Conservation (phyloP, 2,329 filamentous ascomycete species). For the Aureobasidium sp. region DNA sequence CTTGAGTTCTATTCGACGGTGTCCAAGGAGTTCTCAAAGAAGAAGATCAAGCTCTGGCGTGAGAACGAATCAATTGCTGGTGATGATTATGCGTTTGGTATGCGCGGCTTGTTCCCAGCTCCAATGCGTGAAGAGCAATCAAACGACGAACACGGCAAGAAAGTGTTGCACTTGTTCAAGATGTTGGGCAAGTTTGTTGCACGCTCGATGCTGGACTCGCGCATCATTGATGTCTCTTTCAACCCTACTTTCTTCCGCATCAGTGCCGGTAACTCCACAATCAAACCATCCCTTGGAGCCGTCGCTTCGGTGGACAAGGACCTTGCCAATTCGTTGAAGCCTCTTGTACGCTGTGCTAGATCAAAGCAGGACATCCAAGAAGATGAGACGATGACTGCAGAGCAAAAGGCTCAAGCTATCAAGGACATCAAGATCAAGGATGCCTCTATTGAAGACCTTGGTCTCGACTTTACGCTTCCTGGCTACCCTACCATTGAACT, state of each 20-base stretch:
- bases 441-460: slow-evolving; percentile 74
- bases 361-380: slow-evolving; percentile 77
- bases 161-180: slow-evolving; percentile 80
- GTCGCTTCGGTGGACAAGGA: slow-evolving; percentile 83
- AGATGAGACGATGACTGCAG: slow-evolving; percentile 53
- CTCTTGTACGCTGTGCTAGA: slow-evolving; percentile 77
- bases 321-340: slow-evolving; percentile 73
- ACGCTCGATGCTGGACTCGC: slow-evolving; percentile 93
- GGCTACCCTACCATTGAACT: slow-evolving; percentile 85
- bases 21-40: slow-evolving; percentile 94
- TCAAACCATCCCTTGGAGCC: slow-evolving; percentile 78
- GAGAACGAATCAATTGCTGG: slow-evolving; percentile 66
- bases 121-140: slow-evolving; percentile 77
- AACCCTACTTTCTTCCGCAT: slow-evolving; percentile 98
- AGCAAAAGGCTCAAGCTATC: slow-evolving; percentile 62
- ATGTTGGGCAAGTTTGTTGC: slow-evolving; percentile 96
- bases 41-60: slow-evolving; percentile 93
- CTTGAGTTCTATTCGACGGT: slow-evolving; percentile 97
- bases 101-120: slow-evolving; percentile 80
- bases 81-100: slow-evolving; percentile 77
- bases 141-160: slow-evolving; percentile 68
- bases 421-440: slow-evolving; percentile 66
- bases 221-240: slow-evolving; percentile 95
- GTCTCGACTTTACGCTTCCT: slow-evolving; percentile 88
- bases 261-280: slow-evolving; percentile 57